These are phyloP conservation scores for Clarireedia sp. DNA, from an alignment of 2,329 filamentous ascomycete species.

Conservation along the genomic window DNA sequence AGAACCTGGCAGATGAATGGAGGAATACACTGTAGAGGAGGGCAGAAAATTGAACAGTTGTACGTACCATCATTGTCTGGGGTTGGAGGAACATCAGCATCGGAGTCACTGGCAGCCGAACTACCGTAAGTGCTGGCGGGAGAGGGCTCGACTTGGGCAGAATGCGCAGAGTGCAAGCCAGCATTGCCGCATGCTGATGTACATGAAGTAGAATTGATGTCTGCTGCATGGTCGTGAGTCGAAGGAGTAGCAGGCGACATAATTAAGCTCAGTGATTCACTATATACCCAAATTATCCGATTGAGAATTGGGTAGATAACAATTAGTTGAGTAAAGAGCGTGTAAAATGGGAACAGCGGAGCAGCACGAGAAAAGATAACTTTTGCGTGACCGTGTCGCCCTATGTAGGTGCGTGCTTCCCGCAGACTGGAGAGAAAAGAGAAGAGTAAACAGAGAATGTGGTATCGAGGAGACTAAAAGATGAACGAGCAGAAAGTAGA, in stretches of 20 bases:
- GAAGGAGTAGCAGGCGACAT: constrained; percentile 11
- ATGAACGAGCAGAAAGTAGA: not conserved
- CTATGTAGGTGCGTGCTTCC: too few relatives aligned
- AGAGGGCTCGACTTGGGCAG: constrained; percentile 15
- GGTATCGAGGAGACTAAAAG: not conserved
- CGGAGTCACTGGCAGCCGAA: constrained; percentile 18
- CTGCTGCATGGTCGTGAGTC: not conserved
- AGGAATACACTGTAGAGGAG: not conserved
- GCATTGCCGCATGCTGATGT: not conserved
- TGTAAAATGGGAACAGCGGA: not conserved
- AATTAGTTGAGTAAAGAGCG: not conserved
- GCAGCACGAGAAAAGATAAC: not conserved
- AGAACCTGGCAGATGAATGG: not conserved
- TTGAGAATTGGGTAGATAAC: not conserved
- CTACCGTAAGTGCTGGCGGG: constrained; percentile 23
- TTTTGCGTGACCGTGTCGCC: not conserved
- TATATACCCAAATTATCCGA: not conserved
- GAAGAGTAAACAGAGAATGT: not conserved
- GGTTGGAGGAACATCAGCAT: constrained; percentile 14
- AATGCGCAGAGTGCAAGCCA: not conserved
- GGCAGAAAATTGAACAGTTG: not conserved
- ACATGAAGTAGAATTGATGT: not conserved
- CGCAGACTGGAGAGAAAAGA: not conserved
- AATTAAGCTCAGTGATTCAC: not conserved
- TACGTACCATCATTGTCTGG: constrained; percentile 18